Conservation (phyloP, 1,284 basidiomycete species). For the Mycocalia duriaeana region DNA sequence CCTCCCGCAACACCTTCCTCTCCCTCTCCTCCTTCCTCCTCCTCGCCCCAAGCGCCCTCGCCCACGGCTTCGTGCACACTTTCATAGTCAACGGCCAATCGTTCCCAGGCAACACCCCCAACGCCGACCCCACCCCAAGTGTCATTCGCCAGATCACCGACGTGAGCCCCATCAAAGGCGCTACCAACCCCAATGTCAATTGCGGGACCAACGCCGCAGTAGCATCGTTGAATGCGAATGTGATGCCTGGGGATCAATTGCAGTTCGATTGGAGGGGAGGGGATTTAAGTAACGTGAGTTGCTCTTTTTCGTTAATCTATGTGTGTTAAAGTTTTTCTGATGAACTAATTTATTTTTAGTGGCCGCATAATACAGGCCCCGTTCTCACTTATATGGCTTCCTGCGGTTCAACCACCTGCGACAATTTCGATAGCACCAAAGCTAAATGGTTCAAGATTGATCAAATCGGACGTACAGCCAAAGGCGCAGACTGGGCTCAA, state of each 20-base stretch:
- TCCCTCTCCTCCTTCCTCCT: constrained; percentile 25
- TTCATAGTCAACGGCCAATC: constrained; percentile 51
- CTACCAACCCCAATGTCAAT: constrained; percentile 50
- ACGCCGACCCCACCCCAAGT: constrained; percentile 34
- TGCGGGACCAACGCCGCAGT: constrained; percentile 57
- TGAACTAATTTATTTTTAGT: neutral
- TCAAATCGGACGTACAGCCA: constrained; percentile 29
- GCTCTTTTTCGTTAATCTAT: constrained; percentile 6
- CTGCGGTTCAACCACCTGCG: constrained; percentile 53
- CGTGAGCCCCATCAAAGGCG: constrained; percentile 59
- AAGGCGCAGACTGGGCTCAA: constrained; percentile 31
- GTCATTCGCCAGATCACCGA: constrained; percentile 57
- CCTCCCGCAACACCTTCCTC: neutral
- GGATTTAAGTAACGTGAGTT: constrained; percentile 39
- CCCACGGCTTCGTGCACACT: constrained; percentile 54
- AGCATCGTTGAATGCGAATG: constrained; percentile 49
- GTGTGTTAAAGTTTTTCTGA: neutral
- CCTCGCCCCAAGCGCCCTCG: constrained; percentile 36
- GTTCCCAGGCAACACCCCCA: constrained; percentile 52
- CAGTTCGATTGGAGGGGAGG: constrained; percentile 58
- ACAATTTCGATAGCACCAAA: constrained; percentile 49
- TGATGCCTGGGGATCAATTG: constrained; percentile 59
- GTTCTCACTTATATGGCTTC: constrained; percentile 69
- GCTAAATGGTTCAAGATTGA: constrained; percentile 70
- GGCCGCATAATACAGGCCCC: constrained; percentile 63